A percentile compares a stretch with the other conserved stretches of the same genome.
These are phyloP conservation scores for Trichosanthes cucumerina DNA, from an alignment of 306 rosid genomes.

Conservation along the genomic window DNA sequence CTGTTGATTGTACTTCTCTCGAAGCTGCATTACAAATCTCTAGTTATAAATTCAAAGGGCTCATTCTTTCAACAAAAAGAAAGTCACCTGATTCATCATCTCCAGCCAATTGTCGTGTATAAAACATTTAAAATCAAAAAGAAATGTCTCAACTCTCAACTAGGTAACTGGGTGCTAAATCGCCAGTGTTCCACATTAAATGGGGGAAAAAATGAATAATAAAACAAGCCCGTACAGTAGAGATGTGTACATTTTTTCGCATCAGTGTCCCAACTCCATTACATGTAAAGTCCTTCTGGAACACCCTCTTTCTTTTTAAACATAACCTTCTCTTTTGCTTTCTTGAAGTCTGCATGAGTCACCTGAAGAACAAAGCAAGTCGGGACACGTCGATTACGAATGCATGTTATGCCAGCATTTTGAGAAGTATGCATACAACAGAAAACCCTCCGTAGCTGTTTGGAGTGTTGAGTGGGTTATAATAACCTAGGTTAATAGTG, in stretches of 20 bases:
- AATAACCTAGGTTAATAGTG: no score
- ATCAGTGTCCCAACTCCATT: slow-evolving; percentile 11
- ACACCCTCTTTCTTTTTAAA: slow-evolving; percentile 99
- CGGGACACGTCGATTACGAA: neutral
- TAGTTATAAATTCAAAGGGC: neutral
- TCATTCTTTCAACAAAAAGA: neutral
- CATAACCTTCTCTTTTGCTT: slow-evolving; percentile 98
- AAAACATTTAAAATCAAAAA: neutral
- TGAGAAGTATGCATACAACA: neutral
- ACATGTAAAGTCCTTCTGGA: slow-evolving; percentile 97
- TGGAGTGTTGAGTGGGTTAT: no score
- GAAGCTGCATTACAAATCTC: neutral
- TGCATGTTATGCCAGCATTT: neutral
- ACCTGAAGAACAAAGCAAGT: slow-evolving; percentile 40
- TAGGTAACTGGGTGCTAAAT: neutral
- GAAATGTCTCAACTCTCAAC: neutral
- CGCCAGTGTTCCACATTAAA: neutral
- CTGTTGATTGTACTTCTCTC: neutral
- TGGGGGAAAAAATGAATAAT: neutral
- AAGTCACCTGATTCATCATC: neutral
- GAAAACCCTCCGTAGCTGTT: no score
- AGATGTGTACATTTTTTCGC: slow-evolving; percentile 1
- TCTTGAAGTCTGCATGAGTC: slow-evolving; percentile 79
- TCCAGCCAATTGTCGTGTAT: neutral
- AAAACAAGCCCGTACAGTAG: neutral